Base-by-base conservation (phyloP, 2,329 filamentous ascomycete species). In the Cryphonectria parasitica region DNA sequence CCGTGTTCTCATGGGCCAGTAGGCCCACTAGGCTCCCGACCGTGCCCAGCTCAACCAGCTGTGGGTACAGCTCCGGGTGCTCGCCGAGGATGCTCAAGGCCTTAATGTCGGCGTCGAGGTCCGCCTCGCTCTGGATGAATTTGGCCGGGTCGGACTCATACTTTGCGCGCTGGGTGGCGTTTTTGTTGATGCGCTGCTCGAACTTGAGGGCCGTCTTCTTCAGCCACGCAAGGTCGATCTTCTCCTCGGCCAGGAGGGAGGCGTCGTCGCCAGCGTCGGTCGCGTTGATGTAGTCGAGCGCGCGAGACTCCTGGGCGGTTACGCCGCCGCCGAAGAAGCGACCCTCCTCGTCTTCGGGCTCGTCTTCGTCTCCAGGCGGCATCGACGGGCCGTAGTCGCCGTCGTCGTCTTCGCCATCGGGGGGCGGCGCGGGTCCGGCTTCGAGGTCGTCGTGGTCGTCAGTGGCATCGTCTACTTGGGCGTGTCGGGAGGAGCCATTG, bases 241-340 rank as follows among this genome's bases (percentile, higher is more conserved):
- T 95, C 75, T 97, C 94, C 0, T 89, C 86, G 73, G 77, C 77
- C 13, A 78, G 72, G 60, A 79, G 76, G 43, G 78, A 79, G 11
- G 77, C 78, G 66, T 81, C 79, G 36, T 79, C 79, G 56, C 72
- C 77, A 64, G 69, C 89, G 65, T 71, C 89, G 74, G 89, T 86
- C 70, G 88, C 84, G 73, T 98, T 94, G 73, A 99, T 89, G 78
- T 92, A 98, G 80, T 98, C 92, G 77, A 99, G 87, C 28, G 96
- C 93, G 75, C 94, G 89, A 2, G 90, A 91, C 74, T 97, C 94
- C 74, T 93, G 87, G 70, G 90, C 87, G 36, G 91, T 93, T 76
- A 99, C 91, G 45, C 96, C 96, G 68, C 94, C 93, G 60, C 95
- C 96, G 76, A 98, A 99, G 84, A 99, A 99, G 15, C 96, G 91